Base-by-base conservation (phyloP, 2,329 filamentous ascomycete genomes). In the Hypomyces rosellus region DNA sequence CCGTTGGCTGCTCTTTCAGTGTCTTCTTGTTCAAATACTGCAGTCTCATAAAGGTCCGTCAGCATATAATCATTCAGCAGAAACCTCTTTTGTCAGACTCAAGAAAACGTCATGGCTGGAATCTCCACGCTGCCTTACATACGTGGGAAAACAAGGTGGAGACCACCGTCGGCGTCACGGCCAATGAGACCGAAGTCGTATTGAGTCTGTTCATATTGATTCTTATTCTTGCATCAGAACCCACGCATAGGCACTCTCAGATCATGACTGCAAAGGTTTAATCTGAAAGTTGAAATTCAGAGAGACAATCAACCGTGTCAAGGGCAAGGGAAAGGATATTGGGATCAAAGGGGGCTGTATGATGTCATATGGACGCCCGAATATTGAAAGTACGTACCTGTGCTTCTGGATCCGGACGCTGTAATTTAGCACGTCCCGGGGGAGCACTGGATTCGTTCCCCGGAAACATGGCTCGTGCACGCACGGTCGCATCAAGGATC, bases 111-210 rank as follows among this genome's bases (percentile, higher is more conserved):
- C 41, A 41, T 41, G 16, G 8, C 12, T 11, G 5, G 5, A 37
- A 42, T 13, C 12, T 9, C 16, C 39, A 6, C 4, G 6, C 14
- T 37, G 2, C 36, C 34, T 14, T 16, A 66, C 84, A 60, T 77
- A 91, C 88, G 76, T 97, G 93, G 52, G 85, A 85, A 60, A 97
- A 75, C 55, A 92, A 84, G 13, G 92, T 96, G 57, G 88, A 85
- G 50, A 97, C 78, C 43, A 95, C 87, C 3, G 88, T 90, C 12
- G 93, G 92, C 55, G 90, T 89, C 49, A 96, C 86, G 45, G 90
- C 90, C 57, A 89, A 79, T 51, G 85, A 83, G 53, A 97, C 85
- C 13, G 87, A 84, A 37, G 92, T 78, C 15, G 90, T 95, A 69
- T 88, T 91, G 61, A 93, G 80, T 49, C 64, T 64, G 53, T 73